These are phyloP conservation scores for Mycena filopes DNA, from an alignment of 768 basidiomycete genomes.

Conservation along the genomic window DNA sequence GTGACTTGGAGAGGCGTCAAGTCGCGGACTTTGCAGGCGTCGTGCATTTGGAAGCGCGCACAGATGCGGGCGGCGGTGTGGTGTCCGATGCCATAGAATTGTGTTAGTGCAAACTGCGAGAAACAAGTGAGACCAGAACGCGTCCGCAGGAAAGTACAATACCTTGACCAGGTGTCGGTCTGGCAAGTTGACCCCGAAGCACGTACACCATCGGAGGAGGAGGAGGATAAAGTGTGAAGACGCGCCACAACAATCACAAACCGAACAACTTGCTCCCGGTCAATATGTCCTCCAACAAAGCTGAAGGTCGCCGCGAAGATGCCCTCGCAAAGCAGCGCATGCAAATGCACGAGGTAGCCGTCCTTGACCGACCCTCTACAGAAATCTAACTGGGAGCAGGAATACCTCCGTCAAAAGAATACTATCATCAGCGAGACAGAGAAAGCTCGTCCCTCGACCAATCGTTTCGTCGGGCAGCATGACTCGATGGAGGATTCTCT, in stretches of 20 bases:
- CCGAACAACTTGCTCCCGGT: slow-evolving; percentile 16
- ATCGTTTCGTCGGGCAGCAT: slow-evolving; percentile 93
- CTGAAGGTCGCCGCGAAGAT: slow-evolving; percentile 88
- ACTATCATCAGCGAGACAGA: slow-evolving; percentile 89
- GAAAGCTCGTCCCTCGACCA: slow-evolving; percentile 86
- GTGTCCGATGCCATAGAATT: slow-evolving; percentile 89
- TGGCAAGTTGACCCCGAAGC: slow-evolving; percentile 83
- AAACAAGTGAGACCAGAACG: slow-evolving; percentile 40
- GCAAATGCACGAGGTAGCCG: slow-evolving; percentile 67
- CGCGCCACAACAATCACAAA: slow-evolving; percentile 12
- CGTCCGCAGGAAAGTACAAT: slow-evolving; percentile 1
- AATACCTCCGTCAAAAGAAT: slow-evolving; percentile 84
- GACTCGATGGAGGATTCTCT: slow-evolving; percentile 95
- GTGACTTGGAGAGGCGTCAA: slow-evolving; percentile 91
- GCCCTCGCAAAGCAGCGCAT: slow-evolving; percentile 86
- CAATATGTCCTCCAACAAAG: slow-evolving; percentile 78
- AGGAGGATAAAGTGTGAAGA: background rate
- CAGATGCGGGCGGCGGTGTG: slow-evolving; percentile 83
- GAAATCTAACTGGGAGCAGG: slow-evolving; percentile 38
- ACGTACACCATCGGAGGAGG: slow-evolving; percentile 77
- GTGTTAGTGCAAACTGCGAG: slow-evolving; percentile 87
- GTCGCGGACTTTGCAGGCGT: slow-evolving; percentile 81
- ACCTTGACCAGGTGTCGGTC: slow-evolving; percentile 85
- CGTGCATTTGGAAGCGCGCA: slow-evolving; percentile 92
- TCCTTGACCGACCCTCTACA: background rate